These are phyloP conservation scores for Dentipellis sp. DNA, from an alignment of 768 basidiomycete genomes.

Conservation along the genomic window DNA sequence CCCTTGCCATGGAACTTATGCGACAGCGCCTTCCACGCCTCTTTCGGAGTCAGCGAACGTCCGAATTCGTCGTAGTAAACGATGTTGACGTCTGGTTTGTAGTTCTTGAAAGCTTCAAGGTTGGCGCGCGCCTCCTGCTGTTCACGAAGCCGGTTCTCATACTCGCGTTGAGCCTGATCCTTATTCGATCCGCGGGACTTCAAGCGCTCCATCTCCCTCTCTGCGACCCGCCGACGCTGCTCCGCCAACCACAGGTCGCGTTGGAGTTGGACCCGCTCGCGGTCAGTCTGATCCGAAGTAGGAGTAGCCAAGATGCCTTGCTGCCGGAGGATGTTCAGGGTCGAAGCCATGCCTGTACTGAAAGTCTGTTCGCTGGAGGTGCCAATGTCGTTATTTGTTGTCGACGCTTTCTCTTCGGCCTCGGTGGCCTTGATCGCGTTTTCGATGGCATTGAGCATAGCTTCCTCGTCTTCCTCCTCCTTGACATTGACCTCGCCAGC, in stretches of 20 bases:
- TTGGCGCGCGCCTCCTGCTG: constrained; percentile 82
- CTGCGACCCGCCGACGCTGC: constrained; percentile 62
- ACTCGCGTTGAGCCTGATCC: constrained; percentile 91
- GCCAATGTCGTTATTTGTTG: constrained; percentile 35
- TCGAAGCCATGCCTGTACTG: constrained; percentile 78
- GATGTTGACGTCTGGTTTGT: constrained; percentile 96
- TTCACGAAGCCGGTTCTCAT: constrained; percentile 87
- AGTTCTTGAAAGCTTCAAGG: constrained; percentile 79
- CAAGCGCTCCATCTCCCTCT: constrained; percentile 73
- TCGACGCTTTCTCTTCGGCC: constrained; percentile 36
- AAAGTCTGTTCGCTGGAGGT: constrained; percentile 76
- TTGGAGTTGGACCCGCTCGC: constrained; percentile 77
- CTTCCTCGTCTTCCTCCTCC: constrained; percentile 70
- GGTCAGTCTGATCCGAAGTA: constrained; percentile 53
- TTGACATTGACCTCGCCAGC: constrained; percentile 74
- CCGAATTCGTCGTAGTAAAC: constrained; percentile 97
- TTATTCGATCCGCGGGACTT: constrained; percentile 73
- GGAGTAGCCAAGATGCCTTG: constrained; percentile 79
- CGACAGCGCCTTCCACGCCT: constrained; percentile 96
- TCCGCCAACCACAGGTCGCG: constrained; percentile 88
- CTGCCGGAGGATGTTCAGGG: constrained; percentile 79
- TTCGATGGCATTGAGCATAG: constrained; percentile 73
- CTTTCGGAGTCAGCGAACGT: constrained; percentile 78
- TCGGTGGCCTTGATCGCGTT: constrained; percentile 55
- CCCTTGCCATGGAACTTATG: constrained; percentile 99